Percentiles rank a stretch among this genome's conserved stretches.
Conservation (phyloP, 495 filamentous ascomycete species). For the Tuber calosporum region DNA sequence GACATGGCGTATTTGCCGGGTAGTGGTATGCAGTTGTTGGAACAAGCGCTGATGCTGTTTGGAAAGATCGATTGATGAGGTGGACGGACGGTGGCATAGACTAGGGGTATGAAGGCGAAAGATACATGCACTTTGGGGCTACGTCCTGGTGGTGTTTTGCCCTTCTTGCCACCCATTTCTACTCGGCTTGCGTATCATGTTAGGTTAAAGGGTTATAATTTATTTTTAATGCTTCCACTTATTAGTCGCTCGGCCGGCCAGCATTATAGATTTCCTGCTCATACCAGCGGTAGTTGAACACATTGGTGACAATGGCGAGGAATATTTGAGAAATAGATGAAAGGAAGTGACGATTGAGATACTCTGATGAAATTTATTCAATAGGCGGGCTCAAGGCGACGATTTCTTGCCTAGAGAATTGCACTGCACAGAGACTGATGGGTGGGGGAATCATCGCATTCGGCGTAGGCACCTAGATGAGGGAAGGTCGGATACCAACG, state of each 20-base stretch:
- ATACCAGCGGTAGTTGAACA: not conserved
- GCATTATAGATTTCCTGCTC: not conserved
- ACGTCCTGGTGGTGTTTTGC: not conserved
- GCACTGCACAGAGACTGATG: not conserved
- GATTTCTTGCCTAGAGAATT: not conserved
- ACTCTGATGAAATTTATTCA: not conserved
- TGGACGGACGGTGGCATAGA: not conserved
- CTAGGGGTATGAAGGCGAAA: not conserved
- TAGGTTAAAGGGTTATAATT: not conserved
- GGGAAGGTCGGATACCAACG: not conserved
- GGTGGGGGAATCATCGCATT: not conserved
- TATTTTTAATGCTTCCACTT: not conserved
- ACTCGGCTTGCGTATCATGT: not conserved
- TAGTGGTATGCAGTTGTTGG: not conserved
- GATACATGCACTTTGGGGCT: not conserved
- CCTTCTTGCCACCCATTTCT: not conserved
- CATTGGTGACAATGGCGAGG: not conserved
- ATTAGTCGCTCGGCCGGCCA: not conserved
- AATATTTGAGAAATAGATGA: not conserved
- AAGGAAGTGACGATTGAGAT: not conserved
- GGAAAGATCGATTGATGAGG: not conserved
- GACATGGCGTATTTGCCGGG: not conserved
- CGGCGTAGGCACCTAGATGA: not conserved
- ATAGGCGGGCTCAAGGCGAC: not conserved
- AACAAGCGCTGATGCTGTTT: not conserved